Evolutionary conservation across 1,139 yeast genomes (phyloP).

Genomic region (Scheffersomyces lignicola): DNA sequence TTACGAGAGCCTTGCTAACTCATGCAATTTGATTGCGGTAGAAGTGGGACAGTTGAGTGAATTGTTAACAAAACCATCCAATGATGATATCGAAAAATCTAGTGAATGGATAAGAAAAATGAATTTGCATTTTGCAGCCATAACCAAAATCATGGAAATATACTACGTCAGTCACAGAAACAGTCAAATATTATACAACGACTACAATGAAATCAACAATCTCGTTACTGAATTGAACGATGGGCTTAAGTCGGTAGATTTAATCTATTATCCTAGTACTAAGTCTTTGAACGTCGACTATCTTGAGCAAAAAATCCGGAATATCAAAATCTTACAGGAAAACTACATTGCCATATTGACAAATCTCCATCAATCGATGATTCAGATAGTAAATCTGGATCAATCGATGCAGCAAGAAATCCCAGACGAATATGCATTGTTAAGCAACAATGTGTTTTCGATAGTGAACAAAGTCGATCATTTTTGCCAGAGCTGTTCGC

Average conservation of each 20-base stretch:
- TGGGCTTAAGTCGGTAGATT: constrained; percentile 1
- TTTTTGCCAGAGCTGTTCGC: no score
- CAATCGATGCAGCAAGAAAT: neutral
- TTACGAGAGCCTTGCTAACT: no score
- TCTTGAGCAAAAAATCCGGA: neutral
- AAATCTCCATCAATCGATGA: neutral
- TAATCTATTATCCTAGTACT: neutral
- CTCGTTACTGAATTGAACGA: constrained; percentile 5
- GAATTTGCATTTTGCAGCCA: constrained; percentile 1
- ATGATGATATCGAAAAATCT: no score
- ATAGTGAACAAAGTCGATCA: no score
- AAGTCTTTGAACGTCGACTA: constrained; percentile 1
- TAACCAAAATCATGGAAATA: neutral
- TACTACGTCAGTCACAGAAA: neutral
- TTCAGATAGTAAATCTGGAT: neutral
- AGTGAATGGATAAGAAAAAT: no score
- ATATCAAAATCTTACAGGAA: neutral
- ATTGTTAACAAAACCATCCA: no score
- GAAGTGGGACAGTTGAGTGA: no score
- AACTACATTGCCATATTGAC: constrained; percentile 1
- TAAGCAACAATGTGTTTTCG: no score
- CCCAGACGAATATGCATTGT: no score
- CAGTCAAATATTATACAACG: constrained; percentile 18
- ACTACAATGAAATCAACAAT: constrained; percentile 17
- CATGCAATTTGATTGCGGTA: no score